Percentiles rank a stretch among this genome's conserved stretches.
These are phyloP conservation scores for Uncinocarpus reesii DNA, from an alignment of 2,329 filamentous ascomycete species.

Conservation along the genomic window DNA sequence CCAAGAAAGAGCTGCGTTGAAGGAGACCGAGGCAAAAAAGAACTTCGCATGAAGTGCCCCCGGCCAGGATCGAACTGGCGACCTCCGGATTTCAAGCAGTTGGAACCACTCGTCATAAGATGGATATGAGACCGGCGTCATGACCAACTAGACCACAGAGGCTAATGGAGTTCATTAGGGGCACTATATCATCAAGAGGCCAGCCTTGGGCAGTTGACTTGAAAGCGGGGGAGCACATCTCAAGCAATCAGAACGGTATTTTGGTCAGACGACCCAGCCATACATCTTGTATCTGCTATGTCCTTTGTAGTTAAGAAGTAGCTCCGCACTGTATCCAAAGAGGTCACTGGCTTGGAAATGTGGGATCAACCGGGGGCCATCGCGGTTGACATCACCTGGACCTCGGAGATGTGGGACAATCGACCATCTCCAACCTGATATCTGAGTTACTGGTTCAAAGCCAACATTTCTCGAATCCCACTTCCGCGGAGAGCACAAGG, in stretches of 20 bases:
- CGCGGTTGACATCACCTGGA: not conserved
- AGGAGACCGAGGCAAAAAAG: too few species aligned
- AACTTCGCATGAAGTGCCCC: conserved; percentile 12
- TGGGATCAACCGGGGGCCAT: too few species aligned
- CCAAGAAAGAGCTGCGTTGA: too few species aligned
- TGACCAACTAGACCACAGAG: conserved; percentile 18
- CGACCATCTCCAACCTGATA: not conserved
- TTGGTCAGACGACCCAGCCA: too few species aligned
- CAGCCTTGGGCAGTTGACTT: too few species aligned
- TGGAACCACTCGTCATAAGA: conserved; percentile 15
- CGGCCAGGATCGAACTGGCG: conserved; percentile 18
- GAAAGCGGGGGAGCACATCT: too few species aligned
- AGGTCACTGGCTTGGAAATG: too few species aligned
- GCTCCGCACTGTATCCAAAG: too few species aligned
- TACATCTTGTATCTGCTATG: too few species aligned
- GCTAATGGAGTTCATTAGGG: conserved; percentile 7
- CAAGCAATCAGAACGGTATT: too few species aligned
- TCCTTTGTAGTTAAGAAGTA: too few species aligned
- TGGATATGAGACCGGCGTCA: conserved; percentile 17
- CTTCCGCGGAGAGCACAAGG: not conserved
- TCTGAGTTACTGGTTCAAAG: not conserved
- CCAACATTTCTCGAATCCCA: not conserved
- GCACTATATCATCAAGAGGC: not conserved
- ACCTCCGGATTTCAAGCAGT: conserved; percentile 16
- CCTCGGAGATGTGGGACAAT: conserved; percentile 9